Conservation (phyloP, 495 filamentous ascomycete species). For the Beverwykella pulmonaria region DNA sequence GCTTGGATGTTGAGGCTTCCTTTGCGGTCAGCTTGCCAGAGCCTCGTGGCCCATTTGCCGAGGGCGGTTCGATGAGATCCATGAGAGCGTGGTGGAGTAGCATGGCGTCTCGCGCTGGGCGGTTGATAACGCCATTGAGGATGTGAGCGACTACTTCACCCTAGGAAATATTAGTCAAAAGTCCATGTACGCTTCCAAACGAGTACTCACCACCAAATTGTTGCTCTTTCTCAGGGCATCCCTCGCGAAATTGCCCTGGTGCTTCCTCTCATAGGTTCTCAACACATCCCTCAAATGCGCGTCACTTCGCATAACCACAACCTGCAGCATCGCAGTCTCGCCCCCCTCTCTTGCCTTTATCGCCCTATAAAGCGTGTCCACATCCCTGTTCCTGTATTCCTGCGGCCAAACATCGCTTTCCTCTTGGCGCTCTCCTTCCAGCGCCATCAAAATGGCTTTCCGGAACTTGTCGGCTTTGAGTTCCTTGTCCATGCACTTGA, state of each 20-base stretch:
- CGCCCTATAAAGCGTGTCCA: conserved; percentile 68
- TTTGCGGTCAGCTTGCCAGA: conserved; percentile 30
- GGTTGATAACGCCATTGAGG: conserved; percentile 94
- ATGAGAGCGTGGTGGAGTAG: conserved; percentile 90
- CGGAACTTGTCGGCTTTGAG: conserved; percentile 92
- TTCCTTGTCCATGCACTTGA: conserved; percentile 85
- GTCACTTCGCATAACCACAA: conserved; percentile 80
- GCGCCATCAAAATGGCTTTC: conserved; percentile 77
- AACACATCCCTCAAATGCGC: conserved; percentile 79
- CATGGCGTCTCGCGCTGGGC: conserved; percentile 88
- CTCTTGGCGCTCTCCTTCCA: conserved; percentile 81
- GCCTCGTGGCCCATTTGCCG: conserved; percentile 3
- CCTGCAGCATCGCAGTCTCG: conserved; percentile 86
- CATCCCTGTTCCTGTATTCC: conserved; percentile 61
- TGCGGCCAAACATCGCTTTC: conserved; percentile 66
- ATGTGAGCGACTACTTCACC: conserved; percentile 94
- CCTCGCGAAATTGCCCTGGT: conserved; percentile 76
- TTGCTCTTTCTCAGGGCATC: conserved; percentile 85
- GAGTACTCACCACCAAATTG: conserved; percentile 89
- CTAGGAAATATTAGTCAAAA: conserved; percentile 50
- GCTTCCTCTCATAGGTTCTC: conserved; percentile 67
- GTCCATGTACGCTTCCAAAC: no score
- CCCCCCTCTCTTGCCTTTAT: conserved; percentile 76
- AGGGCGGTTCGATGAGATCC: conserved; percentile 43
- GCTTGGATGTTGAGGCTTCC: conserved; percentile 25